Evolutionary conservation across 2,329 filamentous ascomycete genomes (phyloP).

Genomic region (Xylaria sp.): DNA sequence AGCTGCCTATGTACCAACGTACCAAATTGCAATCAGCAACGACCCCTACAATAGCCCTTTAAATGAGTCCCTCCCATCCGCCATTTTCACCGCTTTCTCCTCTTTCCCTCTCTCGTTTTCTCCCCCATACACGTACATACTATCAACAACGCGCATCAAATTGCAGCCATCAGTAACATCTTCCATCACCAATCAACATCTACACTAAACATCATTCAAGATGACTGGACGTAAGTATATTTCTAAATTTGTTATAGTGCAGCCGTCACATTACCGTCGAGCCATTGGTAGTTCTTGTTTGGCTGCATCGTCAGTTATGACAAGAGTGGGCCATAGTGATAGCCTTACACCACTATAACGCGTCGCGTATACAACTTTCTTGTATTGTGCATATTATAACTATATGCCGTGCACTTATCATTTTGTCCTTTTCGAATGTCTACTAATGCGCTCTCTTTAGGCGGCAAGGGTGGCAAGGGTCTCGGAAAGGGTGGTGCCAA

Average conservation of each 20-base stretch:
- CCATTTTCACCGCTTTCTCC: slow-evolving; percentile 36
- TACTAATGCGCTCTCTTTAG: slow-evolving; percentile 66
- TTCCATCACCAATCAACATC: slow-evolving; percentile 46
- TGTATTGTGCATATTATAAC: slow-evolving; percentile 26
- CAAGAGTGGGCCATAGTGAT: slow-evolving; percentile 43
- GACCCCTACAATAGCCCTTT: slow-evolving; percentile 46
- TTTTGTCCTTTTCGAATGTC: neutral
- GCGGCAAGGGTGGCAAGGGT: slow-evolving; percentile 96
- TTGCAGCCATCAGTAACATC: slow-evolving; percentile 43
- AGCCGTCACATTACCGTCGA: slow-evolving; percentile 36
- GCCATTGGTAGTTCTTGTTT: slow-evolving; percentile 13
- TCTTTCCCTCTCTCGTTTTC: slow-evolving; percentile 40
- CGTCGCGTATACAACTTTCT: slow-evolving; percentile 46
- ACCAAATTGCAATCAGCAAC: slow-evolving; percentile 48
- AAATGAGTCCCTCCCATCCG: slow-evolving; percentile 30
- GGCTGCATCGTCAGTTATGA: slow-evolving; percentile 23
- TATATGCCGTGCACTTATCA: slow-evolving; percentile 13
- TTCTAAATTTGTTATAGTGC: slow-evolving; percentile 28
- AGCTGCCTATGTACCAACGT: slow-evolving; percentile 26
- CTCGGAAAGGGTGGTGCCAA: slow-evolving; percentile 98
- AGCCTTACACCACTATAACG: slow-evolving; percentile 41
- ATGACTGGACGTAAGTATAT: slow-evolving; percentile 79
- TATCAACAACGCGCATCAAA: slow-evolving; percentile 43
- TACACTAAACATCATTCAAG: slow-evolving; percentile 56
- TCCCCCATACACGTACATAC: slow-evolving; percentile 42